Evolutionary conservation across 306 rosid species (phyloP), one percentile per base, ranked within the genome.

Genomic region (Corylus heterophylla): DNA sequence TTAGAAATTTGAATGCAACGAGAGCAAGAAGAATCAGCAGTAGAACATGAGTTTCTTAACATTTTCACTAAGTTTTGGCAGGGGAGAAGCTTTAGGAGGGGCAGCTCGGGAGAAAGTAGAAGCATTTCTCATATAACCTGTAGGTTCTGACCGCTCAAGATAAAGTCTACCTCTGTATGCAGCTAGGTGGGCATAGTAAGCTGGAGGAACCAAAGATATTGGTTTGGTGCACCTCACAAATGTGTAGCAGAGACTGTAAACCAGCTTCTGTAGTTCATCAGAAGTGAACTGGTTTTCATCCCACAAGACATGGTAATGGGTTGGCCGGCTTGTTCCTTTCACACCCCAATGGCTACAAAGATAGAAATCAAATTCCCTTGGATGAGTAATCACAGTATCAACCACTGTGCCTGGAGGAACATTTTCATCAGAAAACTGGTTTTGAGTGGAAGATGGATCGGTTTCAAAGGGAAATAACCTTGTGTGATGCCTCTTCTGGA

Each of bases 341-440:
- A 93, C 89, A 29, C 99, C 98, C 96, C 97, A 93, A 42, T 96
- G 99, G 76, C 99, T 96, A 63, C 99, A 96, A 2, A 96, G 96
- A 77, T 83, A 96, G 88, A 96, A 96, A 81, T 96, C 98, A 25
- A 96, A 96, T 76, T 96, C 99, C 78, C 67, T 91, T 0, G 99
- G 99, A 74, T 96, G 99, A 56, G 99, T 91, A 70, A 96, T 90
- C 80, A 96, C 98, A 0, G 98, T 85, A 69, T 96, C 99, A n/a
- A 96, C 99, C 69, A 96, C 98, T 0, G 98, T 96, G 59, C 99
- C 99, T 0, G 99, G 98, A 17, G 94, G 97, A 64, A 91, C 89
- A 74, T 96, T 96, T 81, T 93, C 97, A 10, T 88, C 87, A 2
- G 62, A 80, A 69, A 54, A 81, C 29, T 90, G 82, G 78, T 79